Conservation (phyloP, 495 filamentous ascomycete species). For the Penicillium ucsense region DNA sequence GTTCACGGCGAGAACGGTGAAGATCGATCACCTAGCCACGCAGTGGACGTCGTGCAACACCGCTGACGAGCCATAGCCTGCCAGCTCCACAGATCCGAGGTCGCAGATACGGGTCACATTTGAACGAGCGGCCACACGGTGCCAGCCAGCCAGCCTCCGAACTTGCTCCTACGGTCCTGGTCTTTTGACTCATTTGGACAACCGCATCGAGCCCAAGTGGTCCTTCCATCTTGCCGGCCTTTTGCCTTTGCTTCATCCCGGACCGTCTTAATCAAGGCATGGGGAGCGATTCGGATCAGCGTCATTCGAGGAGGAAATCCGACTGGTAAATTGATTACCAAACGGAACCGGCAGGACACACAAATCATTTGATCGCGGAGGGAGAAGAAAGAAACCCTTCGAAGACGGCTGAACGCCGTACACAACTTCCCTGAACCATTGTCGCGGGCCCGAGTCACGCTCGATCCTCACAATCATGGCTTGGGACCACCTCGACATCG, state of each 20-base stretch:
- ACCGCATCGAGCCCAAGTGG: slow-evolving; percentile 13
- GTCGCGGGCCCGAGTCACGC: too few relatives aligned
- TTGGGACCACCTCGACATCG: slow-evolving; percentile 88
- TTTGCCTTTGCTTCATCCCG: too few relatives aligned
- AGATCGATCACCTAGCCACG: too few relatives aligned
- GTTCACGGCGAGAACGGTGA: too few relatives aligned
- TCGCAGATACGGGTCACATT: too few relatives aligned
- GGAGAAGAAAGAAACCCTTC: background rate
- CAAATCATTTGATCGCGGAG: background rate
- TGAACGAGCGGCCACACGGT: too few relatives aligned
- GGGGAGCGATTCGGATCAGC: slow-evolving; percentile 14
- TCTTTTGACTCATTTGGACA: background rate
- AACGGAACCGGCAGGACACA: background rate
- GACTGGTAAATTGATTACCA: slow-evolving; percentile 15
- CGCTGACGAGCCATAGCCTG: too few relatives aligned
- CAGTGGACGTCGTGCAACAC: too few relatives aligned
- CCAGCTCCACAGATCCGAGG: too few relatives aligned
- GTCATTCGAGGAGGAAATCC: slow-evolving; percentile 16
- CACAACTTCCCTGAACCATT: background rate
- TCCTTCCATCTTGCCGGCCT: slow-evolving; percentile 2
- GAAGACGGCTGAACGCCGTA: background rate
- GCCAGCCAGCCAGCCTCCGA: background rate
- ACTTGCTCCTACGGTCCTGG: background rate
- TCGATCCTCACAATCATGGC: slow-evolving; percentile 46
- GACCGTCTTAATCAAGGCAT: slow-evolving; percentile 15